phyloP scores from a whole-genome alignment of 768 basidiomycete species.

The Tephrocybe sp. region DNA sequence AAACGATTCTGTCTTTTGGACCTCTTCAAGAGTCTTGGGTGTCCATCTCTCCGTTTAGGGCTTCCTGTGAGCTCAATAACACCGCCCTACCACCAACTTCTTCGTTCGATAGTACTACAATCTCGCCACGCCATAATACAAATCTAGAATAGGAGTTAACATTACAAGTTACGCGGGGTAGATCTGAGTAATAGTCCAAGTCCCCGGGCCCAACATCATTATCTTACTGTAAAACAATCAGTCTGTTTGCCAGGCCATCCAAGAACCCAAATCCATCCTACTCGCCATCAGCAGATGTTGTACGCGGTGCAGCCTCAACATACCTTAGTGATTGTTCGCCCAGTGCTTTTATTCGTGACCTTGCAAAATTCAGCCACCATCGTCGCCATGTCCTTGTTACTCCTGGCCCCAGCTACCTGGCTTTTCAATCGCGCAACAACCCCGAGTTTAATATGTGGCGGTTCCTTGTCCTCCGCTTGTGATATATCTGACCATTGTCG shows the following conservation, averaged over 20 bases:
- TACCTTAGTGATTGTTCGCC: conserved; percentile 74
- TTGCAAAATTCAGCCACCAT: conserved; percentile 72
- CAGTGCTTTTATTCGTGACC: conserved; percentile 66
- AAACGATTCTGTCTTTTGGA: no score
- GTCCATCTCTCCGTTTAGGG: no score
- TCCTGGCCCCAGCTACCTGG: conserved; percentile 51
- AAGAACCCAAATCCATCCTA: conserved; percentile 71
- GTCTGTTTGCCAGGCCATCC: conserved; percentile 55
- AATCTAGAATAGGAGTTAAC: background rate
- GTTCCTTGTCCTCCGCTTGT: conserved; percentile 39
- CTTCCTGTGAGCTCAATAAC: background rate
- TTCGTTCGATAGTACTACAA: background rate
- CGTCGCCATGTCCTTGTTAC: conserved; percentile 57
- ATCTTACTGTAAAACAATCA: conserved; percentile 39
- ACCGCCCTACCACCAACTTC: background rate
- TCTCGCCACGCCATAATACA: background rate
- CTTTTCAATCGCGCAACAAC: conserved; percentile 56
- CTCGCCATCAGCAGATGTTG: background rate
- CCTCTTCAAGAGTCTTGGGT: no score
- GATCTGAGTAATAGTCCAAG: conserved; percentile 6
- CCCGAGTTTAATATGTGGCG: conserved; percentile 55
- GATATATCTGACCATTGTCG: conserved; percentile 38
- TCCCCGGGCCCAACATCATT: background rate
- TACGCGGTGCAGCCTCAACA: background rate
- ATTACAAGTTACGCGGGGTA: conserved; percentile 7